A percentile compares a stretch with the other conserved stretches of the same genome.
phyloP scores from a whole-genome alignment of 164 flowering plant species.

The Tetrastigma voinierianum region DNA sequence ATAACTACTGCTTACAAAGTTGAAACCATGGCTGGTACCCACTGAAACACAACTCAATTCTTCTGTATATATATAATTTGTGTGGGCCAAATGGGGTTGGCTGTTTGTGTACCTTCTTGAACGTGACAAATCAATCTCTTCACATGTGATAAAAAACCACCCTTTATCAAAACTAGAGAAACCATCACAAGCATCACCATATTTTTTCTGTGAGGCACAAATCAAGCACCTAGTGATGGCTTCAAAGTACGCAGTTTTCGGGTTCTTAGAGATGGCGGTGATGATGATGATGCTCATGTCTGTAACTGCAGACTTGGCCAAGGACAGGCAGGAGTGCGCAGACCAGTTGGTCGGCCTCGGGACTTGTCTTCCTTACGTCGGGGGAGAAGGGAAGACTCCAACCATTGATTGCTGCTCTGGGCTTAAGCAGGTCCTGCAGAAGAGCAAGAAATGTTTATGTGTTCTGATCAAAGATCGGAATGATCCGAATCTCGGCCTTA shows the following conservation, averaged over 20 bases:
- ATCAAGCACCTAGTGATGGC: not conserved
- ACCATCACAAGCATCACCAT: no score
- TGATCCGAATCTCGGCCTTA: conserved; percentile 63
- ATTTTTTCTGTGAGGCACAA: no score
- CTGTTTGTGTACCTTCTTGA: no score
- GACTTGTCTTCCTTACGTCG: conserved; percentile 66
- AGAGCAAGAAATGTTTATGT: conserved; percentile 68
- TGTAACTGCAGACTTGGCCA: conserved; percentile 36
- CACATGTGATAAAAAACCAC: no score
- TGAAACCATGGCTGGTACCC: no score
- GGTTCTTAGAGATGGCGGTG: conserved; percentile 7
- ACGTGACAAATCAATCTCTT: no score
- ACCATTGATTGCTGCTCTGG: conserved; percentile 75
- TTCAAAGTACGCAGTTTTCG: not conserved
- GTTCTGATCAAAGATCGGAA: conserved; percentile 62
- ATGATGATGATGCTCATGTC: conserved; percentile 16
- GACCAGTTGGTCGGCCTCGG: conserved; percentile 51
- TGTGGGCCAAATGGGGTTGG: no score
- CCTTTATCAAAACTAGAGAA: no score
- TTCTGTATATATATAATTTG: no score
- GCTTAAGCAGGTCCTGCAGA: conserved; percentile 47
- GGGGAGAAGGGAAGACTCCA: conserved; percentile 58
- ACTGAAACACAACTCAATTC: no score
- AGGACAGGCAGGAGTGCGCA: conserved; percentile 62
- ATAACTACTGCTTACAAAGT: no score